Evolutionary conservation across 306 rosid genomes (phyloP).

Genomic region (Ochetophila trinervis): DNA sequence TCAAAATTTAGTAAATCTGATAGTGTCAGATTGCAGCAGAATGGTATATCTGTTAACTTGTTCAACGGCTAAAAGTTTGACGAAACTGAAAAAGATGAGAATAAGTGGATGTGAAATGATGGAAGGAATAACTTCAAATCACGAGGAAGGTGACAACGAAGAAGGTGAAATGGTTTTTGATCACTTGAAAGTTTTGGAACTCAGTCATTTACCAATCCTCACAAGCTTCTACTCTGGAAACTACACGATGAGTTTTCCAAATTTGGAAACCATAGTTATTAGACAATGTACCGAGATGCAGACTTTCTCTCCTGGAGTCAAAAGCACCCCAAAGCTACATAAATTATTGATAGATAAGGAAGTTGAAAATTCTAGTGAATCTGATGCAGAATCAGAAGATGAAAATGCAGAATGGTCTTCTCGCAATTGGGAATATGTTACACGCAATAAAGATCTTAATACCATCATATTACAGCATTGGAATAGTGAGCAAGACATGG

Average conservation of each 20-base stretch:
- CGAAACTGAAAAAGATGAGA: not conserved
- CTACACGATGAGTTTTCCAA: not conserved
- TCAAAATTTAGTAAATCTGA: not conserved
- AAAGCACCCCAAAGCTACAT: not conserved
- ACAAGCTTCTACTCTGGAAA: not conserved
- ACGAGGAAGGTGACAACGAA: not conserved
- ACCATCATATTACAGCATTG: too few species aligned
- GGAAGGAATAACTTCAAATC: not conserved
- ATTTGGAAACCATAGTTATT: not conserved
- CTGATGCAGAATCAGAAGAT: too few species aligned
- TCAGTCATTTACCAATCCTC: not conserved
- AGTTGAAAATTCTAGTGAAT: not conserved
- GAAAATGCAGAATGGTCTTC: too few species aligned
- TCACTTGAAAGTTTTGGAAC: not conserved
- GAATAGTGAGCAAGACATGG: too few species aligned
- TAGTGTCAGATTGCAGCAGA: not conserved
- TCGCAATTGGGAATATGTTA: too few species aligned
- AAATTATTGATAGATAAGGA: not conserved
- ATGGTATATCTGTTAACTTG: not conserved
- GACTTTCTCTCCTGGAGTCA: not conserved
- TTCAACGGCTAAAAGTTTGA: not conserved
- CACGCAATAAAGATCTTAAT: too few species aligned
- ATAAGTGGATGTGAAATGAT: not conserved
- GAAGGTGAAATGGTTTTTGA: not conserved
- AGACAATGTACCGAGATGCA: slow-evolving; percentile 6